phyloP scores from a whole-genome alignment of 345 rosid species.

The Eucalyptus regnans region DNA sequence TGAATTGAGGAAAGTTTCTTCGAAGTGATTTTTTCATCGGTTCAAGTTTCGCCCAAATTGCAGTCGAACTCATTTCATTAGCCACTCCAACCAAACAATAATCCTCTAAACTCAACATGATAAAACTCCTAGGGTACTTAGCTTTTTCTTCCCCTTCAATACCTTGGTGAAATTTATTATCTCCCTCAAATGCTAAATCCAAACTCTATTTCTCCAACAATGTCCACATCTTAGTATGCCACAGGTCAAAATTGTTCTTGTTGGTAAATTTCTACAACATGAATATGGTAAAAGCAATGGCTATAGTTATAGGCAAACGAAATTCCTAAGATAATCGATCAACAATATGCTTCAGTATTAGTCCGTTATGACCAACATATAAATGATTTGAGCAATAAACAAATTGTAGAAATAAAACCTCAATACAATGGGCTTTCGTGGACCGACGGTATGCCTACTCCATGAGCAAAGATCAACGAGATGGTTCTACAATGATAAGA shows the following conservation, averaged over 20 bases:
- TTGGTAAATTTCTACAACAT: no score
- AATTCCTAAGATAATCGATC: no score
- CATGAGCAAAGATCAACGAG: not conserved
- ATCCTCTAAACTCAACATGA: not conserved
- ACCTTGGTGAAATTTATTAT: not conserved
- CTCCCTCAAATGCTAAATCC: not conserved
- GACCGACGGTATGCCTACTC: not conserved
- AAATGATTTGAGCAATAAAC: not conserved
- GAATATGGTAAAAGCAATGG: no score
- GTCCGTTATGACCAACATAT: not conserved
- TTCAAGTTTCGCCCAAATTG: not conserved
- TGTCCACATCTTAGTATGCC: not conserved
- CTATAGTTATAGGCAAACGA: no score
- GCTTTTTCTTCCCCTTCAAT: not conserved
- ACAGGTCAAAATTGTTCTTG: not conserved
- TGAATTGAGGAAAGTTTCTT: not conserved
- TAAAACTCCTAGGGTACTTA: not conserved
- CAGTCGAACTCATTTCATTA: not conserved
- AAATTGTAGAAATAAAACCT: not conserved
- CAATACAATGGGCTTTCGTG: not conserved
- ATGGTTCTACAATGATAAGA: not conserved
- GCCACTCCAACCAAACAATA: not conserved
- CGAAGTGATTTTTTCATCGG: not conserved
- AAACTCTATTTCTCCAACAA: not conserved
- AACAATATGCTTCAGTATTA: no score